phyloP scores from a whole-genome alignment of 169 alveolate species.

The Plasmodium vinckei region DNA sequence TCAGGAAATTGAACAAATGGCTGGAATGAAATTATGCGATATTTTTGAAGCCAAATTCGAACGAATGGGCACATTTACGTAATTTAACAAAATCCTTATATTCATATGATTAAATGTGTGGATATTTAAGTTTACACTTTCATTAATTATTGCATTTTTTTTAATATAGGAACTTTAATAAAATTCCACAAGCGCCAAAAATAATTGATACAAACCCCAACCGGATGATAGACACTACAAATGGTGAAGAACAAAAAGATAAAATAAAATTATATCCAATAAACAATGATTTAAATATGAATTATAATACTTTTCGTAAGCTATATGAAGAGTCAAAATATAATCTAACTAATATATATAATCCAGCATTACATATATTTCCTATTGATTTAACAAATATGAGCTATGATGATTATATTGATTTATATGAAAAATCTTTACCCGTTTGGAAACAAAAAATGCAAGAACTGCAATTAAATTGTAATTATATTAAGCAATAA shows the following conservation, averaged over 20 bases:
- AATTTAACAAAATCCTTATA: neutral
- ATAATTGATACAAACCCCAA: conserved; percentile 1
- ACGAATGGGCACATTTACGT: conserved; percentile 9
- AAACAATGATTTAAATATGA: conserved; percentile 29
- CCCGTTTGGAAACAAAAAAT: conserved; percentile 53
- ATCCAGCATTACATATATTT: conserved; percentile 84
- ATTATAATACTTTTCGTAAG: conserved; percentile 37
- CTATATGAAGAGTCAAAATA: conserved; percentile 56
- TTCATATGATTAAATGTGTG: neutral
- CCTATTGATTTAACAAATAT: conserved; percentile 85
- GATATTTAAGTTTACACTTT: neutral
- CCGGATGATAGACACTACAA: conserved; percentile 2
- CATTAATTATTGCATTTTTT: neutral
- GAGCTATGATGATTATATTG: conserved; percentile 84
- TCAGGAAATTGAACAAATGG: conserved; percentile 69
- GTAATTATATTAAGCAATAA: conserved; percentile 21
- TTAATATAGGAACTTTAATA: neutral
- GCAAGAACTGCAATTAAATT: conserved; percentile 26
- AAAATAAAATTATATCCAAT: conserved; percentile 27
- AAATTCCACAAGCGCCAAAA: conserved; percentile 6
- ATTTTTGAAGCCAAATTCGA: conserved; percentile 59
- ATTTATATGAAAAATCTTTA: conserved; percentile 78
- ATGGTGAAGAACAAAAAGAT: conserved; percentile 23
- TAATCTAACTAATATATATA: conserved; percentile 79
- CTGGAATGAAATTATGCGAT: conserved; percentile 62